Evolutionary conservation across 176 grass and related monocot species (phyloP), one percentile per base, ranked within the genome.

Genomic region (Phoenix roebelenii): DNA sequence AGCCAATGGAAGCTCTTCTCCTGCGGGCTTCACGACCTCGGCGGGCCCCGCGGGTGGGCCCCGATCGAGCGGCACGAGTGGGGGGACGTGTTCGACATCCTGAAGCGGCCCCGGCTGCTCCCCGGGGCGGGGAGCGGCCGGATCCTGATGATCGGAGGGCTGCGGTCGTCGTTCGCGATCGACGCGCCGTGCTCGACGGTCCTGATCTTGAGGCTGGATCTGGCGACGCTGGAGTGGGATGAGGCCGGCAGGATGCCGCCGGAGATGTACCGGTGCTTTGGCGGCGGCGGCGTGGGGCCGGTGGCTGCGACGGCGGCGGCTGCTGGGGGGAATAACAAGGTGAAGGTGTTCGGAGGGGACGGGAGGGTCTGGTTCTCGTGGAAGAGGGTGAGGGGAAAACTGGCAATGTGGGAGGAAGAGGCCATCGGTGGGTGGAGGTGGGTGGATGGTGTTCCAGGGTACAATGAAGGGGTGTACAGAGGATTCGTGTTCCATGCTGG

Each of bases 1-100:
- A 98, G 74, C 82, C 88, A 92, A 72, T 98, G 94, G 94, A 92
- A 90, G 64, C 85, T 98, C 63, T 98, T 89, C 76, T 91, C 88
- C 58, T 98, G 94, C 82, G 79, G 77, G 25, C 79, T 98, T 1
- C n/a, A 68, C 57, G 70, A 14, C 57, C 74, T 92, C 68, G 81
- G 73, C 3, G 59, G 44, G 18, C 30, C 81, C 20, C 77, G 87
- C 2, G 87, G 83, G 22, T 98, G 94, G 94, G 88, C 79, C 22
- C 82, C 88, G 17, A 75, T 98, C 0, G 84, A 98, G 67, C 73
- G 71, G 19, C 48, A 83, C 25, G 58, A 63, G 0, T 92, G 93
- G 93, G 76, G 82, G 2, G 88, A 98, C 54, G 93, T 98, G 61
- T 89, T 98, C 51, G 87, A 98, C 79, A 65, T 98, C 73, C 67